Conservation (phyloP, 2,329 filamentous ascomycete species). For the Fusarium incarnatum region DNA sequence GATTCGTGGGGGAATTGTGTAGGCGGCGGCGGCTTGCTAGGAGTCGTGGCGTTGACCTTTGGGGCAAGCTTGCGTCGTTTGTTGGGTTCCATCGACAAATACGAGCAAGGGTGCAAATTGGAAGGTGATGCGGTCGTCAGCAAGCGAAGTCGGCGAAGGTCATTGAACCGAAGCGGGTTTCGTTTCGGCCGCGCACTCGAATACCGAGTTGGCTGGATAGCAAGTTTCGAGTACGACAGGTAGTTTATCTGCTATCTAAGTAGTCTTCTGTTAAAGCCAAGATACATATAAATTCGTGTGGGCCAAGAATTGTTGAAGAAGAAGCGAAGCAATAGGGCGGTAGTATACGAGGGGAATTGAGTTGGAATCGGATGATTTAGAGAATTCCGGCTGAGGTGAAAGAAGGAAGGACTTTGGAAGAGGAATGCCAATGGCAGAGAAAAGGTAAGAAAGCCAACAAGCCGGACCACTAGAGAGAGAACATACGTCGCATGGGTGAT, state of each 20-base stretch:
- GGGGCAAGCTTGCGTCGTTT: conserved; percentile 60
- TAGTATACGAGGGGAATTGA: conserved; percentile 32
- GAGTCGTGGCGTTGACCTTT: conserved; percentile 52
- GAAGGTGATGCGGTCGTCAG: conserved; percentile 35
- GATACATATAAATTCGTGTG: conserved; percentile 6
- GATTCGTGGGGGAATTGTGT: conserved; percentile 51
- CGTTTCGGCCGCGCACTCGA: conserved; percentile 17
- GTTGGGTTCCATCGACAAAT: conserved; percentile 56
- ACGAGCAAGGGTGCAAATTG: conserved; percentile 24
- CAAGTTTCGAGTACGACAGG: neutral
- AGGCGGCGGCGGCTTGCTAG: conserved; percentile 49
- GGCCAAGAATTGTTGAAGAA: conserved; percentile 16
- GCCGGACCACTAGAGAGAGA: conserved; percentile 21
- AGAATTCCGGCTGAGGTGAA: conserved; percentile 2
- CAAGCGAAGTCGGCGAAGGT: conserved; percentile 30
- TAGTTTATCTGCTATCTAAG: conserved; percentile 16
- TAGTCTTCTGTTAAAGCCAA: conserved; percentile 17
- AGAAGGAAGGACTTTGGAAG: conserved; percentile 22
- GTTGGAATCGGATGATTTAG: conserved; percentile 25
- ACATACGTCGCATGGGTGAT: conserved; percentile 13
- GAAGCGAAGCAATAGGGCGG: conserved; percentile 25
- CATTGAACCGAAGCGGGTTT: conserved; percentile 42
- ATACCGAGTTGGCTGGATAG: neutral
- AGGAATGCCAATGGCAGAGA: conserved; percentile 17
- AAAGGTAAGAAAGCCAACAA: conserved; percentile 16